phyloP scores from a whole-genome alignment of 495 filamentous ascomycete genomes.

The Hypoxylon cercidicola region DNA sequence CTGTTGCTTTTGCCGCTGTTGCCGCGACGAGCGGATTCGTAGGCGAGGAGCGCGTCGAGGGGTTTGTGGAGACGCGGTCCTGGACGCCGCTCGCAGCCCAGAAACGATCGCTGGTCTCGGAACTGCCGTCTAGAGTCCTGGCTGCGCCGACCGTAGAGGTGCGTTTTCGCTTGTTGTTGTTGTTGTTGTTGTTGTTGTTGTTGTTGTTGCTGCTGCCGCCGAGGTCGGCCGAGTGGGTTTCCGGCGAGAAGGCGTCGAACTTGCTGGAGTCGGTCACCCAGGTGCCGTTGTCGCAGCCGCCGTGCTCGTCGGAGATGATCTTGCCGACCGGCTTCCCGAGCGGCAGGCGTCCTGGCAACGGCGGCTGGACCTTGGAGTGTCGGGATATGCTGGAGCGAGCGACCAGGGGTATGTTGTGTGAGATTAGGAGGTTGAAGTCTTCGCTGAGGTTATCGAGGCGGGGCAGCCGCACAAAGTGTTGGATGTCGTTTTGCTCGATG shows the following conservation, averaged over 20 bases:
- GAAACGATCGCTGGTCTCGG: constrained; percentile 6
- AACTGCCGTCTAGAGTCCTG: constrained; percentile 4
- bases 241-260: neutral
- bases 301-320: neutral
- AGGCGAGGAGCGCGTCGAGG: constrained; percentile 14
- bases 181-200: neutral
- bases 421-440: constrained; percentile 19
- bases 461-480: constrained; percentile 27
- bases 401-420: constrained; percentile 53
- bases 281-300: constrained; percentile 3
- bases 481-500: constrained; percentile 50
- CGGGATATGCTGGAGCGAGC: constrained; percentile 46
- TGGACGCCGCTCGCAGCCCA: neutral
- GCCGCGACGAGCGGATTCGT: neutral
- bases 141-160: constrained; percentile 2
- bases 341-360: constrained; percentile 51
- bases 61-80: constrained; percentile 10
- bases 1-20: neutral
- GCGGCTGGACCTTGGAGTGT: constrained; percentile 45
- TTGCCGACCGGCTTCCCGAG: constrained; percentile 43
- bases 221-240: neutral
- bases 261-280: constrained; percentile 1
- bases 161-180: constrained; percentile 28
- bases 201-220: neutral
- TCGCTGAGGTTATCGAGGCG: constrained; percentile 20